These are phyloP conservation scores for Syncephalastrum contaminatum DNA, from an alignment of 371 early-diverging fungal species.

Conservation along the genomic window DNA sequence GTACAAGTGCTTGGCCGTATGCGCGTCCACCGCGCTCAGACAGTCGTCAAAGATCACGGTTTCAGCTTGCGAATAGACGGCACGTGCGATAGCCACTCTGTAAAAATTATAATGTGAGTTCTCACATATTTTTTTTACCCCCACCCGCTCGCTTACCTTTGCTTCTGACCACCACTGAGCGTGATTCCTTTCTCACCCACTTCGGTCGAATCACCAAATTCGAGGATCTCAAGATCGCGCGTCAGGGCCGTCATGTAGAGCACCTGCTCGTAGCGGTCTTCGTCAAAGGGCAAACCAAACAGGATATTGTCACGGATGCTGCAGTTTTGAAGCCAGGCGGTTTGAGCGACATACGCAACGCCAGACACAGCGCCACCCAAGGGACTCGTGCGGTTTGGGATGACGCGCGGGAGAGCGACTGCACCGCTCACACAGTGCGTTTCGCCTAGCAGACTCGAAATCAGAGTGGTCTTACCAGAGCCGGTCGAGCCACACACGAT, in stretches of 20 bases:
- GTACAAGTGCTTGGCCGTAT: conserved; percentile 82
- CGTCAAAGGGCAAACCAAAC: conserved; percentile 73
- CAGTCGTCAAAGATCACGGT: conserved; percentile 78
- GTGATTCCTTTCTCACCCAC: conserved; percentile 89
- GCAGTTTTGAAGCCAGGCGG: conserved; percentile 83
- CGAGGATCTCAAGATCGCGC: conserved; percentile 80
- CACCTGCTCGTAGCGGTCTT: conserved; percentile 61
- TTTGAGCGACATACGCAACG: conserved; percentile 78
- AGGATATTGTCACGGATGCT: conserved; percentile 81
- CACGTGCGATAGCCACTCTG: conserved; percentile 71
- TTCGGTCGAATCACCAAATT: conserved; percentile 84
- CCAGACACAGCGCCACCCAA: conserved; percentile 46
- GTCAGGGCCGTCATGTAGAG: conserved; percentile 71
- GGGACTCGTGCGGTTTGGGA: conserved; percentile 2
- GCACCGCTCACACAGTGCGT: conserved; percentile 43
- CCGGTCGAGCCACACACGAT: conserved; percentile 81
- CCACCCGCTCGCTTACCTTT: conserved; percentile 40
- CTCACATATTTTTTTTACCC: neutral
- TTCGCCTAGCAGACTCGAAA: conserved; percentile 68
- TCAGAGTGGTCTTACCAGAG: conserved; percentile 75
- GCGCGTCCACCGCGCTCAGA: conserved; percentile 81
- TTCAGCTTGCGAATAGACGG: conserved; percentile 71
- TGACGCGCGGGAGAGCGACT: conserved; percentile 47
- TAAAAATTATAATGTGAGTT: neutral
- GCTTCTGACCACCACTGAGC: conserved; percentile 87